Conservation (phyloP, 805 yeast genomes). For the Candida wancherniae region DNA sequence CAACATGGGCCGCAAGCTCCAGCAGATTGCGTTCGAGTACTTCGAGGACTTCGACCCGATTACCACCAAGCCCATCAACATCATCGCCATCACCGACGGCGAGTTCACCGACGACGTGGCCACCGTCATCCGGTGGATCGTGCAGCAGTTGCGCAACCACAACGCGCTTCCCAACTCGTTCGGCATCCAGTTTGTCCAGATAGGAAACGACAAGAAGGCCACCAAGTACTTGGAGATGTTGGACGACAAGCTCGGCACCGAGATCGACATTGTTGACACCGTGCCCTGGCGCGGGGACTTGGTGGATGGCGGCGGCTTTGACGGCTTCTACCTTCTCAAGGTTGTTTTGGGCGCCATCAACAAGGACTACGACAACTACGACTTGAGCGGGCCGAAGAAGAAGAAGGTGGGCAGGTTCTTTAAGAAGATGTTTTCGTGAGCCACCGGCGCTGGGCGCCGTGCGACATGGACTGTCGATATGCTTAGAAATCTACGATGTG, state of each 20-base stretch:
- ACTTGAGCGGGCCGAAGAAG: constrained; percentile 1
- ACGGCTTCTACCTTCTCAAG: constrained; percentile 13
- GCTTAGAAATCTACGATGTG: too few species aligned
- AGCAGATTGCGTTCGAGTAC: constrained; percentile 8
- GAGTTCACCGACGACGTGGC: constrained; percentile 14
- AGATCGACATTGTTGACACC: constrained; percentile 14
- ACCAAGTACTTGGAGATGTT: constrained; percentile 7
- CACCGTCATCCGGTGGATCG: constrained; percentile 14
- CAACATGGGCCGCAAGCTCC: constrained; percentile 14
- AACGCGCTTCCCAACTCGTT: constrained; percentile 12
- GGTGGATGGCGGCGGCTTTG: constrained; percentile 11
- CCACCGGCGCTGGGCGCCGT: too few species aligned
- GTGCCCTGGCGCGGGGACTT: constrained; percentile 12
- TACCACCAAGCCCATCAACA: constrained; percentile 11
- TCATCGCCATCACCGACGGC: constrained; percentile 16
- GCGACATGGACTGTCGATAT: too few species aligned
- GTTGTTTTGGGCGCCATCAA: constrained; percentile 15
- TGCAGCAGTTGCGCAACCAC: constrained; percentile 8
- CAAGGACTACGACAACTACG: constrained; percentile 9
- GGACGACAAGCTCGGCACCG: constrained; percentile 10
- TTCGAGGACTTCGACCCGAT: constrained; percentile 10
- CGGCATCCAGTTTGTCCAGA: constrained; percentile 14
- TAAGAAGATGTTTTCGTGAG: too few species aligned
- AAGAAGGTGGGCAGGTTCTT: too few species aligned
- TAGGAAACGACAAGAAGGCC: constrained; percentile 14